Base-by-base conservation (phyloP, 768 basidiomycete genomes). In the Pisolithus orientalis region DNA sequence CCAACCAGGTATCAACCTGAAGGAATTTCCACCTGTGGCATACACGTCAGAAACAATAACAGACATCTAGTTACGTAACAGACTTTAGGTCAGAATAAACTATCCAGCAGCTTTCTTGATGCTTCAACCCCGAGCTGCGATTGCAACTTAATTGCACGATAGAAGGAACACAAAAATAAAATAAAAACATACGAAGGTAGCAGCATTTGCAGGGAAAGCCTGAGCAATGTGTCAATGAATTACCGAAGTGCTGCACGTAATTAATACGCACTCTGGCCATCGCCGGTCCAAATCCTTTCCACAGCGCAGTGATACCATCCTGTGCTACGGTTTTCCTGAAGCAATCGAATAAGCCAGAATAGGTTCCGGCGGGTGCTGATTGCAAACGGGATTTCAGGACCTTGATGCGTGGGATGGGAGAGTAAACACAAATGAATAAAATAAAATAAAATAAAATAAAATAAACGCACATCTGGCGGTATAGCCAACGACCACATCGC, bases 401-500 rank as follows among this genome's bases (percentile, higher is more conserved):
- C 94, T 47, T 96, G 62, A 52, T 44, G 49, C 48, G 16, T 8
- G 34, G 11, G 31, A 21, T 21, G 21, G n/a, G 37, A 60, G 28
- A 62, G 28, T 56, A 51, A 29, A 37, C 17, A 37, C 34, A 31
- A 39, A 6, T 9, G 37, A 44, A 39, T 16, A 27, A 13, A 39
- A 28, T 24, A 42, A 38, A 44, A 39, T 16, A 27, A 13, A 39
- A 28, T 24, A 42, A 38, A 32, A 31, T 16, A n/a, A 37, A 38
- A 7, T 14, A 31, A 4, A 75, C 88, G 57, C 62, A 93, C 94
- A 68, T 99, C 95, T 44, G 95, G 94, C 45, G 96, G 96, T 59
- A 99, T 96, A 25, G 91, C 95, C 59, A 98, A 77, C 16, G 89
- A 76, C 96, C 96, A 99, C 96, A 99, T 98, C 37, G 94, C 94